Evolutionary conservation across 345 rosid genomes (phyloP).

Genomic region (Eucalyptus melliodora): DNA sequence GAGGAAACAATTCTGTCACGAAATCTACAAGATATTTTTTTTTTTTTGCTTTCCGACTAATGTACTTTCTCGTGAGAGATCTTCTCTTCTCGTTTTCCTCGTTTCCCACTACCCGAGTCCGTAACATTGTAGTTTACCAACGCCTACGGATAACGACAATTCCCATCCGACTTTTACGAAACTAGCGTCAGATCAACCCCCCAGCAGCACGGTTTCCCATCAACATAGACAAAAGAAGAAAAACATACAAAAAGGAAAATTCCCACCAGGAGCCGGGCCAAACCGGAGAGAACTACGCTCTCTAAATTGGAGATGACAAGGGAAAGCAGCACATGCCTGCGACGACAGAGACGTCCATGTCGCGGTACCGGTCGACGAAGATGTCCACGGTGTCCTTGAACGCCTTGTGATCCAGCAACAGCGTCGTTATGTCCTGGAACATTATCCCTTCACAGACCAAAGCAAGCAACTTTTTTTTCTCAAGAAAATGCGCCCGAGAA

Average conservation of each 20-base stretch:
- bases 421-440: slow-evolving; percentile 94
- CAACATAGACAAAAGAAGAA: neutral
- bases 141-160: neutral
- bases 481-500: neutral
- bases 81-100: neutral
- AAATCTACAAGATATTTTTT: neutral
- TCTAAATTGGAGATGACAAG: neutral
- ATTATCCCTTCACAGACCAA: slow-evolving; percentile 49
- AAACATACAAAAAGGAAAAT: neutral
- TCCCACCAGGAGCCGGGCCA: neutral
- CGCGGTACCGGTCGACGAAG: slow-evolving; percentile 85
- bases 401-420: slow-evolving; percentile 80
- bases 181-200: neutral
- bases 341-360: slow-evolving; percentile 81
- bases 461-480: neutral
- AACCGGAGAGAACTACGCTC: neutral
- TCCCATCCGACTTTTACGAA: neutral
- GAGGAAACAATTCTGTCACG: neutral
- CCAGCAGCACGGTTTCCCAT: neutral
- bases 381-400: slow-evolving; percentile 83
- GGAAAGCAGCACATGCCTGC: slow-evolving; percentile 46
- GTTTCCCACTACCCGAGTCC: neutral
- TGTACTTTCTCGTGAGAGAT: neutral
- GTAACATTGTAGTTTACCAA: neutral
- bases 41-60: neutral